phyloP scores from a whole-genome alignment of 192 early-diverging fungal species.

The Entomortierella chlamydospora region DNA sequence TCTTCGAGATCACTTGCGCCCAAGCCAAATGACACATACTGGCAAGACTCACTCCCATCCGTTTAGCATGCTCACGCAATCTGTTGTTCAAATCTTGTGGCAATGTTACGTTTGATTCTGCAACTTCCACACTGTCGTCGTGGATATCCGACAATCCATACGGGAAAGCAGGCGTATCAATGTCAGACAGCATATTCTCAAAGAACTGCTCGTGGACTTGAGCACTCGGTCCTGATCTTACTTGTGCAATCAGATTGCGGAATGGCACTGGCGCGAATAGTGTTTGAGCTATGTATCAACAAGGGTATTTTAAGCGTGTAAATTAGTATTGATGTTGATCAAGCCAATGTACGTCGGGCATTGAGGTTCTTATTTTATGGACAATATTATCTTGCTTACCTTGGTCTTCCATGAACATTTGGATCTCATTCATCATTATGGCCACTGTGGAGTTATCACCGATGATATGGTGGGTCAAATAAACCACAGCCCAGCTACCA shows the following conservation, averaged over 20 bases:
- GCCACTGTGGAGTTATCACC: not conserved
- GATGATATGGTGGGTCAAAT: not conserved
- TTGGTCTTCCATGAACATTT: not conserved
- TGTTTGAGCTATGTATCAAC: too few species aligned
- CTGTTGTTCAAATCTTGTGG: not conserved
- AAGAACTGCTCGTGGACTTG: not conserved
- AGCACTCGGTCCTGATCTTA: not conserved
- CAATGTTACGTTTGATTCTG: not conserved
- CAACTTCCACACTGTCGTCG: not conserved
- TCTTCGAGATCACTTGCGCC: not conserved
- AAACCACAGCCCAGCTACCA: not conserved
- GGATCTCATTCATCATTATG: not conserved
- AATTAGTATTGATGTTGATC: too few species aligned
- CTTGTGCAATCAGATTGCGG: slow-evolving; percentile 1
- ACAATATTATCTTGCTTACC: too few species aligned
- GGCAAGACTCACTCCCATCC: not conserved
- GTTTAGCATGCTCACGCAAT: not conserved
- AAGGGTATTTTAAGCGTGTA: too few species aligned
- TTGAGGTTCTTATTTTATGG: too few species aligned
- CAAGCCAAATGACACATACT: not conserved
- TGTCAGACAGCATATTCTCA: not conserved
- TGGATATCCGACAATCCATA: not conserved
- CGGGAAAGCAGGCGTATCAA: not conserved
- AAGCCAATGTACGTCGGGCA: too few species aligned
- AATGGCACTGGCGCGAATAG: not conserved